Percentiles rank a stretch among this genome's conserved stretches.
Conservation (phyloP, 495 filamentous ascomycete species). For the Aspergillus egyptiacus region DNA sequence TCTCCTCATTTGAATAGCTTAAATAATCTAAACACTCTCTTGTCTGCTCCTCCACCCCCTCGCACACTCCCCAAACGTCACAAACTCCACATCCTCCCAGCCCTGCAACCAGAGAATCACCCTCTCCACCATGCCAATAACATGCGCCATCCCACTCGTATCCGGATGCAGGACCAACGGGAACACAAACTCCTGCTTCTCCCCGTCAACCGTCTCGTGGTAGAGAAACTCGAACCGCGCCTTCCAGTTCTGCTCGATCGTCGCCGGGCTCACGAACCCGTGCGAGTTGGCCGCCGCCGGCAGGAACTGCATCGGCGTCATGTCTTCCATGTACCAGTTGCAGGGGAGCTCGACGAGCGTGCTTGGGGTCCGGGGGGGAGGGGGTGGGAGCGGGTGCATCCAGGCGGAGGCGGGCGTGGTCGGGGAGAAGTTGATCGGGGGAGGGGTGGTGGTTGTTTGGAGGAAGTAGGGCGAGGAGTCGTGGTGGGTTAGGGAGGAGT, state of each 20-base stretch:
- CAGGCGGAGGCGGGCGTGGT: conserved; percentile 33
- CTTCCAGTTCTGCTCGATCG: conserved; percentile 45
- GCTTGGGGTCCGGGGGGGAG: conserved; percentile 14
- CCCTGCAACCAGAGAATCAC: conserved; percentile 42
- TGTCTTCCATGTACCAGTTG: conserved; percentile 46
- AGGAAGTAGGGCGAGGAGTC: conserved; percentile 43
- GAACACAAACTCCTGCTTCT: conserved; percentile 23
- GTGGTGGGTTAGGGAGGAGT: conserved; percentile 24
- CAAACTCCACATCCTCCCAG: conserved; percentile 37
- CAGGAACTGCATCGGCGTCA: conserved; percentile 43
- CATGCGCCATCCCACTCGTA: conserved; percentile 48
- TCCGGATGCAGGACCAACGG: conserved; percentile 45
- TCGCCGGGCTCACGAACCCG: conserved; percentile 41
- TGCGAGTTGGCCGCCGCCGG: conserved; percentile 38
- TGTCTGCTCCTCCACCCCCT: conserved; percentile 1
- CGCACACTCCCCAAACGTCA: conserved; percentile 14
- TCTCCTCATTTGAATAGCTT: too few relatives aligned
- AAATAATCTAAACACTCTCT: too few relatives aligned
- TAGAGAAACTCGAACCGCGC: conserved; percentile 33
- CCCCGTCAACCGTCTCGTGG: conserved; percentile 17
- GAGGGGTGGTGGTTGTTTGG: conserved; percentile 28
- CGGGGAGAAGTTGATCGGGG: conserved; percentile 38
- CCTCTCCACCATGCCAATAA: conserved; percentile 46
- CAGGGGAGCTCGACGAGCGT: conserved; percentile 41
- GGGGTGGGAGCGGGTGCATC: conserved; percentile 43